Evolutionary conservation across 106 monocot genomes (phyloP).

Genomic region (Xerophyta viscosa): DNA sequence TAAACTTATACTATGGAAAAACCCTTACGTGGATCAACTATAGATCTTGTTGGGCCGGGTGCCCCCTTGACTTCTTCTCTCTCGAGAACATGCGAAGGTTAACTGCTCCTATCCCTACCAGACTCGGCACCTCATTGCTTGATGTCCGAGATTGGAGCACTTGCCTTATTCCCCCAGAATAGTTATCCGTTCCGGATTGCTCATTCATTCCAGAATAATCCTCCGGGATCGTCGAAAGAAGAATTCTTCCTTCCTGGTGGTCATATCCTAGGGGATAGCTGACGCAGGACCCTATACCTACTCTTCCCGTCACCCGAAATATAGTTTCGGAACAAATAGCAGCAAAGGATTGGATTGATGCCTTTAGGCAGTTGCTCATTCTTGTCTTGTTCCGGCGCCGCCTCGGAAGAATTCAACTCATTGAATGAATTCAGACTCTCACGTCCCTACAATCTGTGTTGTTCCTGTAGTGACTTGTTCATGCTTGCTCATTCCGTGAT

Average conservation of each 20-base stretch:
- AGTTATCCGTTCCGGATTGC: not conserved
- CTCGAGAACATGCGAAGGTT: too few relatives aligned
- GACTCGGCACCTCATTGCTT: too few relatives aligned
- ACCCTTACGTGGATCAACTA: too few relatives aligned
- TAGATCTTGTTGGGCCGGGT: too few relatives aligned
- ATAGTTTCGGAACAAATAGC: not conserved
- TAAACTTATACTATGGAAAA: too few relatives aligned
- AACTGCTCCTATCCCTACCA: too few relatives aligned
- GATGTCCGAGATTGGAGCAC: too few relatives aligned
- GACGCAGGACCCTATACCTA: not conserved
- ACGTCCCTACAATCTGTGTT: not conserved
- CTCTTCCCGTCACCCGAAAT: not conserved
- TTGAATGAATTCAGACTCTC: slow-evolving; percentile 2
- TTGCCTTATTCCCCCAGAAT: not conserved
- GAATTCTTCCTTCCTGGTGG: not conserved
- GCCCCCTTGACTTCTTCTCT: too few relatives aligned
- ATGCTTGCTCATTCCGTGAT: not conserved
- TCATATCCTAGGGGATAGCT: not conserved
- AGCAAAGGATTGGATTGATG: not conserved
- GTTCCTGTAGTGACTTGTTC: not conserved
- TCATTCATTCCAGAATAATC: not conserved
- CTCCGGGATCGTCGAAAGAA: not conserved
- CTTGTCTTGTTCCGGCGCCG: not conserved
- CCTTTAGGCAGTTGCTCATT: not conserved
- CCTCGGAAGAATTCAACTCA: not conserved